phyloP scores from a whole-genome alignment of 2,329 filamentous ascomycete species.

The Tolypocladium endophyticum region DNA sequence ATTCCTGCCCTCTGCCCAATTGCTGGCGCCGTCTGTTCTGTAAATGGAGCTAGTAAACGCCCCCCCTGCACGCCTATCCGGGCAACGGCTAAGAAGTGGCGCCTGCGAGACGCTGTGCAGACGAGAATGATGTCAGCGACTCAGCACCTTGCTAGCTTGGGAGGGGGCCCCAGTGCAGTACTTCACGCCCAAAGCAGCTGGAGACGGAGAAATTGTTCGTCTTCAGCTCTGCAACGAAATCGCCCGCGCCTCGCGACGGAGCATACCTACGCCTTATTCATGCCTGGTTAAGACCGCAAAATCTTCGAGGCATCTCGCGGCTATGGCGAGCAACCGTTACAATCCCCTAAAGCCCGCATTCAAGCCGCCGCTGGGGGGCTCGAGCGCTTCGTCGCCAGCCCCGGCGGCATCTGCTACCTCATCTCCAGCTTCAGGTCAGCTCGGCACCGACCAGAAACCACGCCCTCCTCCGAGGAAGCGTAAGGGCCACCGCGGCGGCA shows the following conservation, averaged over 20 bases:
- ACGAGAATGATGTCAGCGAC: background rate
- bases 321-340: conserved; percentile 1
- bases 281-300: background rate
- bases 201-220: background rate
- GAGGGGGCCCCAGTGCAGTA: background rate
- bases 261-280: background rate
- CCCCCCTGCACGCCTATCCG: background rate
- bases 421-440: background rate
- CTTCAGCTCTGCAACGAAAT: too few relatives aligned
- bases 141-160: background rate
- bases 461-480: conserved; percentile 39
- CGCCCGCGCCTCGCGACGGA: background rate
- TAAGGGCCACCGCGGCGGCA: conserved; percentile 65
- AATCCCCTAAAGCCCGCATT: background rate
- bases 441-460: conserved; percentile 5
- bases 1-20: background rate
- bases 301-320: background rate
- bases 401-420: conserved; percentile 4
- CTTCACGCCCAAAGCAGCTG: background rate
- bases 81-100: background rate
- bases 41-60: background rate
- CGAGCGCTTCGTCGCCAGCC: conserved; percentile 1
- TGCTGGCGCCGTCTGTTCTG: background rate
- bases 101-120: background rate
- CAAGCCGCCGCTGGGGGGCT: background rate